phyloP scores from a whole-genome alignment of 805 yeast genomes.

The Teunomyces stri region DNA sequence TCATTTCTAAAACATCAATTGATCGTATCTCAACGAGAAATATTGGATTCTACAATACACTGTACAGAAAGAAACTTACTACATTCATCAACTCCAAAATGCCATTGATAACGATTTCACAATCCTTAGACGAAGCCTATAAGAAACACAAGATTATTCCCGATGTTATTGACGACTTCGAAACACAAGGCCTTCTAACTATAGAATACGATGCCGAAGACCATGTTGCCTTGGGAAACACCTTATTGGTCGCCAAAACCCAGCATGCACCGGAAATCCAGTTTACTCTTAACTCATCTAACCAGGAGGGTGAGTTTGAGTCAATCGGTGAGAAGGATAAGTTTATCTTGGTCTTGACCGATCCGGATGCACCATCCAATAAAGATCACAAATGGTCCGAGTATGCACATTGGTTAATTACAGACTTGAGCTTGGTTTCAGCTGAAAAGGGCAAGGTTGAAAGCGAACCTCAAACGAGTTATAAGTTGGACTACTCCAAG shows the following conservation, averaged over 20 bases:
- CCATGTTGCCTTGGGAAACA: conserved; percentile 80
- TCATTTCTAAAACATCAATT: not conserved
- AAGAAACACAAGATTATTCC: conserved; percentile 50
- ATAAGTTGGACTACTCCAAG: conserved; percentile 30
- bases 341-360: conserved; percentile 79
- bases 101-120: conserved; percentile 52
- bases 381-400: conserved; percentile 87
- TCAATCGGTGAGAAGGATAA: conserved; percentile 42
- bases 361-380: conserved; percentile 91
- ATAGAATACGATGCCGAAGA: conserved; percentile 54
- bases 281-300: conserved; percentile 55
- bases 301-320: conserved; percentile 41
- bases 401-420: conserved; percentile 69
- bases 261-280: conserved; percentile 66
- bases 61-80: not conserved
- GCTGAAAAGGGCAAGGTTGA: conserved; percentile 29
- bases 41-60: conserved; percentile 2
- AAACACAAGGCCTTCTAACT: conserved; percentile 56
- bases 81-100: conserved; percentile 17
- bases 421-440: conserved; percentile 47
- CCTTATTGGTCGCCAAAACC: conserved; percentile 60
- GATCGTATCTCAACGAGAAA: conserved; percentile 1
- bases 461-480: conserved; percentile 26
- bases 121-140: conserved; percentile 51
- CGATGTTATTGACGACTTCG: conserved; percentile 49